Conservation (phyloP, 2,329 filamentous ascomycete species). For the Pseudogymnoascus sp. region DNA sequence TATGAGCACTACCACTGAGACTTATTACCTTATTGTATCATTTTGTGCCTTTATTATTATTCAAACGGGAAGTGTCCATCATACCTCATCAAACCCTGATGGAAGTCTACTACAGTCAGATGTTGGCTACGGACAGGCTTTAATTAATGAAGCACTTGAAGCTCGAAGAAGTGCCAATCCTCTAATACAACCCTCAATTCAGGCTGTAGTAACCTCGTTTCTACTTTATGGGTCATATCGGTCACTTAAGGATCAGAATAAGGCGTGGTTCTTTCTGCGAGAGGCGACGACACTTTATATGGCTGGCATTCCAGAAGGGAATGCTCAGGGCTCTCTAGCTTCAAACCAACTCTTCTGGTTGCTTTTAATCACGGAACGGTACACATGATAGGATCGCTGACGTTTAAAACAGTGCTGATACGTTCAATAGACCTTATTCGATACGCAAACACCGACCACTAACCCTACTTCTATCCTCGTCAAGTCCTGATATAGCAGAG, state of each 20-base stretch:
- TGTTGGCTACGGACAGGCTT: not conserved
- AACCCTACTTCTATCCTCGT: slow-evolving; percentile 52
- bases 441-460: slow-evolving; percentile 58
- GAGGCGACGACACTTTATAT: slow-evolving; percentile 55
- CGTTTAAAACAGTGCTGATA: not conserved
- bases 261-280: slow-evolving; percentile 56
- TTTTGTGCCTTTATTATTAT: slow-evolving; percentile 9
- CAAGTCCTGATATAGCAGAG: slow-evolving; percentile 43
- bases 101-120: slow-evolving; percentile 1
- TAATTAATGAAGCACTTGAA: slow-evolving; percentile 1
- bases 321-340: slow-evolving; percentile 43
- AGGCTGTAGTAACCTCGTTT: slow-evolving; percentile 2
- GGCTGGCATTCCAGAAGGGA: slow-evolving; percentile 52
- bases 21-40: slow-evolving; percentile 9
- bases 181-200: not conserved
- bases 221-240: slow-evolving; percentile 1
- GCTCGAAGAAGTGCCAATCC: not conserved
- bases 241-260: slow-evolving; percentile 32
- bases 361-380: slow-evolving; percentile 56
- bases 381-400: slow-evolving; percentile 10
- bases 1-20: slow-evolving; percentile 6
- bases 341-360: slow-evolving; percentile 54
- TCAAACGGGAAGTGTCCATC: slow-evolving; percentile 1
- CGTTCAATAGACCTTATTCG: slow-evolving; percentile 49
- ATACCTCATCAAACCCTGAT: not conserved